Percentiles rank a stretch among this genome's conserved stretches.
These are phyloP conservation scores for Phaeotremella fagi DNA, from an alignment of 768 basidiomycete species.

Conservation along the genomic window DNA sequence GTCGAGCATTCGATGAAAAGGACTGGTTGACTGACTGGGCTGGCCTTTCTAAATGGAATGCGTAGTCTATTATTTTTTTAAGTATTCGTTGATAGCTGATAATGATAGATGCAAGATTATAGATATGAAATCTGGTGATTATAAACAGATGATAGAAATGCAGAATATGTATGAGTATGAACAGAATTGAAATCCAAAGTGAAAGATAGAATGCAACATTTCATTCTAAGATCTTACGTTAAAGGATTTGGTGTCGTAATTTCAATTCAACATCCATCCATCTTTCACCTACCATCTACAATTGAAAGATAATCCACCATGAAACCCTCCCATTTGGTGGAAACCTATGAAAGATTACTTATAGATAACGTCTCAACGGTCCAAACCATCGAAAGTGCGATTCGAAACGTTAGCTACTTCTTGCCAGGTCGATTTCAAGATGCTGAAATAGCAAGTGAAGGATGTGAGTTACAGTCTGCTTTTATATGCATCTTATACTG, in stretches of 20 bases:
- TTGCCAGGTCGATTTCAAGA: constrained; percentile 95
- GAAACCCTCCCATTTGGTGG: constrained; percentile 3
- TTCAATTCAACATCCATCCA: no score
- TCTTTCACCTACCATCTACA: not conserved
- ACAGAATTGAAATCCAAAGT: not conserved
- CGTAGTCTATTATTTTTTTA: no score
- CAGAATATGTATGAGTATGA: not conserved
- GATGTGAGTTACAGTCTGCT: constrained; percentile 59
- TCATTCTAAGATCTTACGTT: no score
- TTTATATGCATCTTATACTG: not conserved
- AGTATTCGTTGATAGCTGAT: no score
- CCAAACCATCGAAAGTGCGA: constrained; percentile 76
- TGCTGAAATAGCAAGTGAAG: constrained; percentile 91
- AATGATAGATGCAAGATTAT: no score
- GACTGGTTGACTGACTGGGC: no score
- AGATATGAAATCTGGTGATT: no score
- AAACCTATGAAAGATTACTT: constrained; percentile 69
- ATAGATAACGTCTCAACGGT: constrained; percentile 80
- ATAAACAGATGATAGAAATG: not conserved
- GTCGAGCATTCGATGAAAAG: no score
- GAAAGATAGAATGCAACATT: not conserved
- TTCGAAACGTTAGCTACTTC: constrained; percentile 90
- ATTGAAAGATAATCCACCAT: not conserved
- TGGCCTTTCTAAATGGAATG: no score
- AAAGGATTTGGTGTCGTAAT: no score